Percentiles rank a stretch among this genome's conserved stretches.
Conservation (phyloP, 768 basidiomycete genomes). For the Hebeloma cylindrosporum region DNA sequence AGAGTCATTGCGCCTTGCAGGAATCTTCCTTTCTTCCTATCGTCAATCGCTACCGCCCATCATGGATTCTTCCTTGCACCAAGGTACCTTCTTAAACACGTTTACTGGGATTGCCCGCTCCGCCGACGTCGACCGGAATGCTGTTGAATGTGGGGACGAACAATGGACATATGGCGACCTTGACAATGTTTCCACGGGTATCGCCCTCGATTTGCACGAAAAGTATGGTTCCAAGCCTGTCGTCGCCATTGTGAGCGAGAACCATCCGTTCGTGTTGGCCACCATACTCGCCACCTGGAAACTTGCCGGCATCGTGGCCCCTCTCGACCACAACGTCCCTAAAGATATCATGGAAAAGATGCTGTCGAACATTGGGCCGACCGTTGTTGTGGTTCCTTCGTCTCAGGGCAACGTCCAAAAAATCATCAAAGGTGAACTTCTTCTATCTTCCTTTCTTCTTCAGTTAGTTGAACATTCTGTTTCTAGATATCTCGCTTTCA, state of each 20-base stretch:
- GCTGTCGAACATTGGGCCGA: constrained; percentile 29
- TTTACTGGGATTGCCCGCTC: constrained; percentile 23
- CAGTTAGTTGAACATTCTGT: not conserved
- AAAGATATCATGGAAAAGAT: constrained; percentile 31
- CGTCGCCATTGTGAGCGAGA: constrained; percentile 35
- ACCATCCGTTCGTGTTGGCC: constrained; percentile 34
- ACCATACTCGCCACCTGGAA: constrained; percentile 35
- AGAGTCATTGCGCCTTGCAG: too few species aligned
- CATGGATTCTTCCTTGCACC: constrained; percentile 19
- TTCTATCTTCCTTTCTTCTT: not conserved
- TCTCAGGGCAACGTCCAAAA: constrained; percentile 22
- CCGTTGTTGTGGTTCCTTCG: constrained; percentile 26
- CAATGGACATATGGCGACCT: constrained; percentile 35
- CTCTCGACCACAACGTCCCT: constrained; percentile 34
- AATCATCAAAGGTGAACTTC: constrained; percentile 23
- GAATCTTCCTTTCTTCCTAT: constrained; percentile 8
- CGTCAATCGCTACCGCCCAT: constrained; percentile 8
- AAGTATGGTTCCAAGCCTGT: constrained; percentile 27
- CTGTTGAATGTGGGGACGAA: constrained; percentile 32
- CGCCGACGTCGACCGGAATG: constrained; percentile 17
- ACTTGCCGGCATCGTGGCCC: constrained; percentile 31
- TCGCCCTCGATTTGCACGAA: constrained; percentile 28
- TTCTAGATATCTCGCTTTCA: constrained; percentile 19
- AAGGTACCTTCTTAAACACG: constrained; percentile 21
- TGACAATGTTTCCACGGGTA: constrained; percentile 31